Evolutionary conservation across 2,329 filamentous ascomycete species (phyloP), one percentile per base, ranked within the genome.

Genomic region (Pezicula rhizophila): DNA sequence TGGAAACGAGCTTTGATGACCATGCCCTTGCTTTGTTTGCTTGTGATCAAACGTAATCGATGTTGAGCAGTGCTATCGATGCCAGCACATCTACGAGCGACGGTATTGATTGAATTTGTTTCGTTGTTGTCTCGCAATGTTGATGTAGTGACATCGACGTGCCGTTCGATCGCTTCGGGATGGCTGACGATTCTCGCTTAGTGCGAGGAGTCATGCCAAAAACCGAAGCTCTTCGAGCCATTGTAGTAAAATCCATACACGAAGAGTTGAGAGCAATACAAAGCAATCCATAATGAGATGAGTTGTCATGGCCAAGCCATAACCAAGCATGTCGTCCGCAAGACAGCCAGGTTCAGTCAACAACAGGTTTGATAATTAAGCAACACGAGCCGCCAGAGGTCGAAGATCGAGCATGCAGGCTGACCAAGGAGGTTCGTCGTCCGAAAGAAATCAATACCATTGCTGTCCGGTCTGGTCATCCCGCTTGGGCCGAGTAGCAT

Each of bases 401-500:
- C 55, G 54, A 58, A 52, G 45, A 48, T 57, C 60, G 52, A 53
- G 48, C 40, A 45, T 56, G 55, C 52, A 58, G 50, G 52, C 55
- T 56, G 56, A 51, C 57, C 60, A 51, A 56, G 54, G 52, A 58
- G 57, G 51, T 25, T 57, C 57, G 57, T 50, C 55, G 50, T 50
- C 56, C 51, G 47, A 52, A 58, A 60, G 48, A 42, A 54, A 58
- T 65, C 61, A 64, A 59, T 63, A 62, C 59, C 59, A 62, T 56
- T 60, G 58, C 53, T 62, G 60, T 54, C 70, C 70, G 53, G 48
- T 56, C 49, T 60, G 57, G 65, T 76, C 72, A 62, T 76, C 73
- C 66, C 70, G 71, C 70, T 72, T 76, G 67, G 72, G 68, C 68
- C 72, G 73, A 69, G 70, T 64, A 59, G 65, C 63, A 55, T 60